Percentiles rank a stretch among this genome's conserved stretches.
Conservation (phyloP, 2,329 filamentous ascomycete genomes). For the Teratosphaeria nubilosa region DNA sequence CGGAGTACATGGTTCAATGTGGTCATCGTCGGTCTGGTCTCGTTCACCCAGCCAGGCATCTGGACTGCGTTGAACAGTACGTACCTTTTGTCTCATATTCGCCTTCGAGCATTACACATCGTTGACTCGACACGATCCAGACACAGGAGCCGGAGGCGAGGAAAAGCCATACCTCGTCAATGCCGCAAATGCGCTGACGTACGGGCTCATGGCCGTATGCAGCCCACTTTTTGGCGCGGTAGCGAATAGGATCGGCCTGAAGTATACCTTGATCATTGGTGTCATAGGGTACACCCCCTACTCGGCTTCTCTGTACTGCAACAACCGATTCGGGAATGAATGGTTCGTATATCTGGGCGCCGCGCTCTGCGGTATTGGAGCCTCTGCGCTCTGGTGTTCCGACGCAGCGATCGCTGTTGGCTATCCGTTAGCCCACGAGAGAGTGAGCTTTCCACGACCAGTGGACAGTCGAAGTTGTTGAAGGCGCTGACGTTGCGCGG, state of each 20-base stretch:
- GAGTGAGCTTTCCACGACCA: not conserved
- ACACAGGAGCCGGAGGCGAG: slow-evolving; percentile 54
- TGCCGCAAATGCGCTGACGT: slow-evolving; percentile 59
- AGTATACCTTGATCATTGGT: slow-evolving; percentile 58
- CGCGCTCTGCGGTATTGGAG: slow-evolving; percentile 66
- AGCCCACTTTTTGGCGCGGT: slow-evolving; percentile 56
- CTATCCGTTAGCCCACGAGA: not conserved
- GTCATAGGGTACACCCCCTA: slow-evolving; percentile 63
- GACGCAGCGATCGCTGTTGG: slow-evolving; percentile 32
- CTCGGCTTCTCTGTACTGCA: slow-evolving; percentile 60
- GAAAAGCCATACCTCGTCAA: slow-evolving; percentile 58
- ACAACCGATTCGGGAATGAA: slow-evolving; percentile 58
- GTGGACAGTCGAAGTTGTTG: slow-evolving; percentile 27
- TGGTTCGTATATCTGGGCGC: slow-evolving; percentile 63
- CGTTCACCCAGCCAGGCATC: not conserved
- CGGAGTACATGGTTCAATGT: not conserved
- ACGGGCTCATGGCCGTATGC: slow-evolving; percentile 62
- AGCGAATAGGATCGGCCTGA: slow-evolving; percentile 59
- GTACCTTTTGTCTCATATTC: not conserved
- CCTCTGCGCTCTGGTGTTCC: slow-evolving; percentile 61
- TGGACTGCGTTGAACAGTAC: not conserved
- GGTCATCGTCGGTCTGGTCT: not conserved
- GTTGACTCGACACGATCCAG: not conserved
- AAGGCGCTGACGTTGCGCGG: slow-evolving; percentile 49
- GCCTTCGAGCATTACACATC: not conserved